Conservation (phyloP, 2,329 filamentous ascomycete species). For the Pseudocercospora musae region DNA sequence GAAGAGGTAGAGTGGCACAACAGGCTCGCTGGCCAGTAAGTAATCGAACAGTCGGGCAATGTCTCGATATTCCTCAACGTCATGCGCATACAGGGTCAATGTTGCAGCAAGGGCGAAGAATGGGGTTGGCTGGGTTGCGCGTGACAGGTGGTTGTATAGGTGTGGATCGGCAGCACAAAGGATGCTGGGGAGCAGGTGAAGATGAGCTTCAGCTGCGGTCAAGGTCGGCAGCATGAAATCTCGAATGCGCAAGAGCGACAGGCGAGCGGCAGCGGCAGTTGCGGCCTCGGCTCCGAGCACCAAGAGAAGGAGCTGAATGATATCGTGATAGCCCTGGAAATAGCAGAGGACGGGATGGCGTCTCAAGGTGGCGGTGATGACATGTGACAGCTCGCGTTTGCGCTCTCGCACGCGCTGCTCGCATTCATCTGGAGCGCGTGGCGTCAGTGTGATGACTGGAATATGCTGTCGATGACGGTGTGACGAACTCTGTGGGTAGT, state of each 20-base stretch:
- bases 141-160: constrained; percentile 62
- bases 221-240: constrained; percentile 97
- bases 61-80: constrained; percentile 83
- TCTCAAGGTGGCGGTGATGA: constrained; percentile 80
- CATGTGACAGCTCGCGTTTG: constrained; percentile 71
- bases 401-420: constrained; percentile 65
- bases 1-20: constrained; percentile 87
- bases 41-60: constrained; percentile 93
- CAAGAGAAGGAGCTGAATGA: constrained; percentile 89
- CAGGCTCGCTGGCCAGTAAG: constrained; percentile 80
- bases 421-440: constrained; percentile 56
- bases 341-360: constrained; percentile 82
- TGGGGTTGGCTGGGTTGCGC: constrained; percentile 54
- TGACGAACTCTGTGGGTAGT: constrained; percentile 76
- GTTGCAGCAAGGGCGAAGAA: constrained; percentile 94
- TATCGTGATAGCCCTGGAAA: constrained; percentile 98
- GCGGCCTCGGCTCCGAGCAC: constrained; percentile 67
- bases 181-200: constrained; percentile 83
- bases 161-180: constrained; percentile 67
- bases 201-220: constrained; percentile 73
- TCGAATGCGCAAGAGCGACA: constrained; percentile 85
- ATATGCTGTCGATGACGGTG: neutral
- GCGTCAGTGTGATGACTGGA: constrained; percentile 3
- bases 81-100: constrained; percentile 93
- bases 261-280: constrained; percentile 65